Conservation (phyloP, 495 filamentous ascomycete genomes). For the Friedmanniomyces simplex region DNA sequence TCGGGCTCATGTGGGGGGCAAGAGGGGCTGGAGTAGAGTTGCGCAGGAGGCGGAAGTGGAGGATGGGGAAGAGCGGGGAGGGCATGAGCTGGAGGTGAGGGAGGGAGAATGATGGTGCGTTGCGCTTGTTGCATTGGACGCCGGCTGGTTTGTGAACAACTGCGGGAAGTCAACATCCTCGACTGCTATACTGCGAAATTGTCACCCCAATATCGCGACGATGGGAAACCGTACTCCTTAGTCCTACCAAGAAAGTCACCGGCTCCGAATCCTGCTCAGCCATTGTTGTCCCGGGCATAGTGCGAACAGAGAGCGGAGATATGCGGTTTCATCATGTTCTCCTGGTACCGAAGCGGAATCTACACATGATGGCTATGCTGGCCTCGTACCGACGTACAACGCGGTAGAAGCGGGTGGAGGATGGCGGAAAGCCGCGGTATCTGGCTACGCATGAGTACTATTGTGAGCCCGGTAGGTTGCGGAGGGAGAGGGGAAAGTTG, state of each 20-base stretch:
- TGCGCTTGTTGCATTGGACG: too few species aligned
- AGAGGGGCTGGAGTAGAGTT: constrained; percentile 1
- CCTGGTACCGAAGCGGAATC: constrained; percentile 24
- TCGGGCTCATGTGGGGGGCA: neutral
- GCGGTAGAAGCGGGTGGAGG: constrained; percentile 13
- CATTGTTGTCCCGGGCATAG: too few species aligned
- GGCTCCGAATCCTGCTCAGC: too few species aligned
- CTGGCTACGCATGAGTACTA: constrained; percentile 23
- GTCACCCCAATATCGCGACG: too few species aligned
- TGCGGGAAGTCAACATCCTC: too few species aligned
- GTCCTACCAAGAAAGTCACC: too few species aligned
- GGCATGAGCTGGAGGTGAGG: neutral
- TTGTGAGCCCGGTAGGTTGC: constrained; percentile 10
- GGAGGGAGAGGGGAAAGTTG: too few species aligned
- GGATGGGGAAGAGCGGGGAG: neutral
- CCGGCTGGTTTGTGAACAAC: too few species aligned
- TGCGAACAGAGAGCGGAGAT: too few species aligned
- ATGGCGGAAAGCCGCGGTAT: constrained; percentile 11
- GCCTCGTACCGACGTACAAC: constrained; percentile 18
- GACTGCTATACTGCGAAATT: too few species aligned
- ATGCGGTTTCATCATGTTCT: constrained; percentile 20
- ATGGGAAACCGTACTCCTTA: too few species aligned
- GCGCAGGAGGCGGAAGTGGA: neutral
- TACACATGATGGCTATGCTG: constrained; percentile 20
- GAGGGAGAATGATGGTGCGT: too few species aligned